Percentiles rank a stretch among this genome's conserved stretches.
phyloP scores from a whole-genome alignment of 2,329 filamentous ascomycete species.

The Exophiala aquamarina region DNA sequence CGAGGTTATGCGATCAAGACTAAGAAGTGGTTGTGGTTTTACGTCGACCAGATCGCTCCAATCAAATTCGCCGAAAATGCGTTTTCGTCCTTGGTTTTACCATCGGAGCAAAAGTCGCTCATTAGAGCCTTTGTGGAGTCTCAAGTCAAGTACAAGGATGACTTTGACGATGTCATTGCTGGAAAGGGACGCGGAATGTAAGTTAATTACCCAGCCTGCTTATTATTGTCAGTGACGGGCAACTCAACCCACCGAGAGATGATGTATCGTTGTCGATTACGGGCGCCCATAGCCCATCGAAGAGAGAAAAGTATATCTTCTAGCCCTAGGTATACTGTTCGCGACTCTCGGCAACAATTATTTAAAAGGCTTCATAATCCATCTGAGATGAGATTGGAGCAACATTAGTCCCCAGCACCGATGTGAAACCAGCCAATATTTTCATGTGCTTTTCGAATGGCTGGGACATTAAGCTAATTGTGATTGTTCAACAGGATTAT shows the following conservation, averaged over 20 bases:
- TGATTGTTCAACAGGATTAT: conserved; percentile 29
- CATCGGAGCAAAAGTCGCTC: conserved; percentile 46
- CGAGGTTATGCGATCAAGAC: conserved; percentile 50
- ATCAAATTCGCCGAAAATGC: conserved; percentile 48
- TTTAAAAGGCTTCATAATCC: no score
- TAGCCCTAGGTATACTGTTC: no score
- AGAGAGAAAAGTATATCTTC: no score
- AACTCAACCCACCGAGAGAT: no score
- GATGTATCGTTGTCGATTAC: no score
- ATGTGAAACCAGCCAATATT: background rate
- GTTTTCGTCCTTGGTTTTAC: conserved; percentile 51
- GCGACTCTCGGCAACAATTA: no score
- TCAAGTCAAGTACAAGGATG: conserved; percentile 38
- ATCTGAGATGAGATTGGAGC: no score
- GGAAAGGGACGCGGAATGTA: conserved; percentile 53
- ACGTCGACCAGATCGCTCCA: conserved; percentile 39
- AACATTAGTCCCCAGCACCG: no score
- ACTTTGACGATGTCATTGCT: conserved; percentile 52
- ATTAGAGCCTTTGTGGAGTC: conserved; percentile 48
- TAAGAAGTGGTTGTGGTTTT: conserved; percentile 44
- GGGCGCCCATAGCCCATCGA: no score
- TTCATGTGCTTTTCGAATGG: background rate
- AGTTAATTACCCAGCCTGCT: conserved; percentile 21
- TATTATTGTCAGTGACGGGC: no score
- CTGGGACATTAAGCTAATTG: background rate